A percentile compares a stretch with the other conserved stretches of the same genome.
phyloP scores from a whole-genome alignment of 495 filamentous ascomycete genomes.

The Tricharina praecox region DNA sequence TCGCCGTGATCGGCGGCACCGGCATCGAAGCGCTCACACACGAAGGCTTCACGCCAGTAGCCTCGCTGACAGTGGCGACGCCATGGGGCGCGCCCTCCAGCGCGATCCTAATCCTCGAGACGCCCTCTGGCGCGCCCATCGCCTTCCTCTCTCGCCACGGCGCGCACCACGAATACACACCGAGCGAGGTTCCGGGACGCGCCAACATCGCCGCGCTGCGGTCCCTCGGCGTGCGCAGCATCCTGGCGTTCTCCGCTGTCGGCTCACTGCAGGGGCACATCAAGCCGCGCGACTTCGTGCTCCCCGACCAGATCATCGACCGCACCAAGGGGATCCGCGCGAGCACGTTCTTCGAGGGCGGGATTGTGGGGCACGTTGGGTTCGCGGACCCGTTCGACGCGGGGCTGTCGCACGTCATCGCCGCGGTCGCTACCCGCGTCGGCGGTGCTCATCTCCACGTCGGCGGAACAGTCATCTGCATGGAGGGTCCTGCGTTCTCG shows the following conservation, averaged over 20 bases:
- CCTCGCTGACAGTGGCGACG: slow-evolving; percentile 50
- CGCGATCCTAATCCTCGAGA: slow-evolving; percentile 76
- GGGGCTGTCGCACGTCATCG: slow-evolving; percentile 52
- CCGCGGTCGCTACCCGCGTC: slow-evolving; percentile 41
- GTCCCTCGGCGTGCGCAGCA: slow-evolving; percentile 66
- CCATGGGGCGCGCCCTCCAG: slow-evolving; percentile 91
- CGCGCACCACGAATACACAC: slow-evolving; percentile 67
- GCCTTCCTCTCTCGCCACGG: slow-evolving; percentile 94
- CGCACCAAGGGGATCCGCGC: slow-evolving; percentile 86
- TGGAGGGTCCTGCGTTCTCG: slow-evolving; percentile 94
- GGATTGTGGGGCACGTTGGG: slow-evolving; percentile 82
- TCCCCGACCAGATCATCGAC: slow-evolving; percentile 93
- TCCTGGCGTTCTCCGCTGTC: slow-evolving; percentile 91
- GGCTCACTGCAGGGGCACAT: slow-evolving; percentile 80
- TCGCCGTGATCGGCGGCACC: slow-evolving; percentile 94
- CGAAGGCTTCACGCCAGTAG: slow-evolving; percentile 62
- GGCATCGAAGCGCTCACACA: slow-evolving; percentile 55
- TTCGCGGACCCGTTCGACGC: slow-evolving; percentile 92
- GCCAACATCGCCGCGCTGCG: slow-evolving; percentile 94
- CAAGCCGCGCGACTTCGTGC: slow-evolving; percentile 84
- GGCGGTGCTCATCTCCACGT: slow-evolving; percentile 64
- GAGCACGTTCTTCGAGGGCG: slow-evolving; percentile 90
- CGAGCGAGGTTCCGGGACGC: slow-evolving; percentile 75
- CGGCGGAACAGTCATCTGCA: slow-evolving; percentile 69
- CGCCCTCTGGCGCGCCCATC: slow-evolving; percentile 56